These are phyloP conservation scores for Boletales sp. DNA, from an alignment of 768 basidiomycete genomes.

Conservation along the genomic window DNA sequence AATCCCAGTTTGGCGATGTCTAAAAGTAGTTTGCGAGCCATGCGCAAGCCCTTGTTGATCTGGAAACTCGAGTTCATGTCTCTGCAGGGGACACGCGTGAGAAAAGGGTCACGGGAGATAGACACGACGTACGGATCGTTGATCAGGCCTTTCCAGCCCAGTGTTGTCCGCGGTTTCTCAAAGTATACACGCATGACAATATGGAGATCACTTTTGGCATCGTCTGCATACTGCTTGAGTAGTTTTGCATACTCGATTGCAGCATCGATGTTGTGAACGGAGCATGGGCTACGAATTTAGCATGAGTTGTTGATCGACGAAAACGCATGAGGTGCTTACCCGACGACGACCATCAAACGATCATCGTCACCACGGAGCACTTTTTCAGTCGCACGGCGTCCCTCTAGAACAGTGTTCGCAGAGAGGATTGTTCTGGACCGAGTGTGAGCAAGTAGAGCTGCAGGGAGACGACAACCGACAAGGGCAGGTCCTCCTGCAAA, in stretches of 20 bases:
- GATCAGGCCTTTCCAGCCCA: constrained; percentile 99
- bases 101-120: not conserved
- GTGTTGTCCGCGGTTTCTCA: constrained; percentile 92
- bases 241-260: constrained; percentile 85
- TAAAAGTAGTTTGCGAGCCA: constrained; percentile 81
- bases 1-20: constrained; percentile 89
- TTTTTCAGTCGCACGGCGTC: constrained; percentile 72
- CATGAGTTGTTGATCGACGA: constrained; percentile 6
- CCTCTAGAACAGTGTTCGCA: constrained; percentile 87
- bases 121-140: constrained; percentile 68
- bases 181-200: constrained; percentile 99
- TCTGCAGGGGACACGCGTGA: constrained; percentile 7
- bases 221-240: constrained; percentile 76
- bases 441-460: not conserved
- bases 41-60: constrained; percentile 93
- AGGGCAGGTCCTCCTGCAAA: constrained; percentile 87
- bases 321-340: constrained; percentile 42
- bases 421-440: constrained; percentile 62
- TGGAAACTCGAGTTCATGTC: constrained; percentile 91
- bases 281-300: constrained; percentile 67
- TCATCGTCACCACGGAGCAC: constrained; percentile 87
- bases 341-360: constrained; percentile 87
- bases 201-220: constrained; percentile 77
- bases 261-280: constrained; percentile 85
- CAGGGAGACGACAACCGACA: constrained; percentile 42